Conservation (phyloP, 163 green algal genomes). For the Volvox carteri region DNA sequence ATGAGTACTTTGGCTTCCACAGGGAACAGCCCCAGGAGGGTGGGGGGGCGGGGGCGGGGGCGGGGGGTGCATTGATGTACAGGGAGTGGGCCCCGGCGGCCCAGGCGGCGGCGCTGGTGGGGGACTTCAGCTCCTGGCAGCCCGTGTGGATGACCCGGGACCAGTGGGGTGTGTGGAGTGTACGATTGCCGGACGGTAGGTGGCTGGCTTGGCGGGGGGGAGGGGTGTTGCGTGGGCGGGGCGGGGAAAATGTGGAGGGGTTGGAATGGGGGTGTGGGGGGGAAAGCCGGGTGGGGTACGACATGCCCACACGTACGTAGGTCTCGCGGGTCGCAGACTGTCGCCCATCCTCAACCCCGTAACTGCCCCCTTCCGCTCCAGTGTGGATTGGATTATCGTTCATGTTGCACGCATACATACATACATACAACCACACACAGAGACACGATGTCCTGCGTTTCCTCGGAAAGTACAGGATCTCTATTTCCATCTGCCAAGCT, state of each 20-base stretch:
- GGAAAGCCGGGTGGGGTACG: not conserved
- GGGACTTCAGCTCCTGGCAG: slow-evolving; percentile 91
- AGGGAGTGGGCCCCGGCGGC: slow-evolving; percentile 90
- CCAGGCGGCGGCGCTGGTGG: slow-evolving; percentile 70
- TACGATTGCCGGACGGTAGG: slow-evolving; percentile 82
- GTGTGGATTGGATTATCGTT: not conserved
- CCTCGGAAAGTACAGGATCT: not conserved
- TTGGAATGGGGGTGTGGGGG: not conserved
- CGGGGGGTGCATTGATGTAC: slow-evolving; percentile 79
- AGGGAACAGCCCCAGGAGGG: slow-evolving; percentile 49
- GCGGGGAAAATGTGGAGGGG: not conserved
- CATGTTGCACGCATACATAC: not conserved
- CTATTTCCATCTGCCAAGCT: not conserved
- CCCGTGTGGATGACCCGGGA: slow-evolving; percentile 78
- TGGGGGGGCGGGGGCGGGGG: not conserved
- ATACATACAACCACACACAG: not conserved
- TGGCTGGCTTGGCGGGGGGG: not conserved
- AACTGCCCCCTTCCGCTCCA: no score
- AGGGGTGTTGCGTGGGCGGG: not conserved
- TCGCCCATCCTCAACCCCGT: no score
- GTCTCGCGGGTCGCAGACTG: no score
- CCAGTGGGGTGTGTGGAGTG: slow-evolving; percentile 90
- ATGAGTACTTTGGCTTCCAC: slow-evolving; percentile 89
- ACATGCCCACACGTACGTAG: not conserved
- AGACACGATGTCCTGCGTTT: not conserved